A percentile compares a stretch with the other conserved stretches of the same genome.
phyloP scores from a whole-genome alignment of 768 basidiomycete species.

The Lactifluus piperatus region DNA sequence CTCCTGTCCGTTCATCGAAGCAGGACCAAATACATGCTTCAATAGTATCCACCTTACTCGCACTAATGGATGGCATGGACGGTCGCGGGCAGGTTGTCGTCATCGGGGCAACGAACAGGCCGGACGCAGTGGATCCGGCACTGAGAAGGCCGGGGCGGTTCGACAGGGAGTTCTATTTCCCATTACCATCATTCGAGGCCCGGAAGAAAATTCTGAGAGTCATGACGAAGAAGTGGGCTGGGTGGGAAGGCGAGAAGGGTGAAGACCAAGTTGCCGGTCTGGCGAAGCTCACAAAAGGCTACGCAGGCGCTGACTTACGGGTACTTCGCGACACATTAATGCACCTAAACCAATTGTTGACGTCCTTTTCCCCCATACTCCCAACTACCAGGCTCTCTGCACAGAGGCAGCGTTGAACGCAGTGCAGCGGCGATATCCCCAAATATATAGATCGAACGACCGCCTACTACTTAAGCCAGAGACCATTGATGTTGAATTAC shows the following conservation, averaged over 20 bases:
- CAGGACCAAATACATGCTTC: slow-evolving; percentile 99
- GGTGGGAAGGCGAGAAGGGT: slow-evolving; percentile 53
- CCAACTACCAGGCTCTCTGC: slow-evolving; percentile 67
- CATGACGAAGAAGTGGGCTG: slow-evolving; percentile 85
- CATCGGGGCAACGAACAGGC: slow-evolving; percentile 95
- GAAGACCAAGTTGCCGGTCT: slow-evolving; percentile 51
- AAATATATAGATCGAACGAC: slow-evolving; percentile 90
- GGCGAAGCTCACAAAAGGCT: slow-evolving; percentile 90
- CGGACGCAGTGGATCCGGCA: slow-evolving; percentile 97
- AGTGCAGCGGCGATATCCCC: slow-evolving; percentile 91
- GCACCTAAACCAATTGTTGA: slow-evolving; percentile 11
- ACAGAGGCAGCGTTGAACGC: slow-evolving; percentile 97
- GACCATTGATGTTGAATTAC: slow-evolving; percentile 71
- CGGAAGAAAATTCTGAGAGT: slow-evolving; percentile 83
- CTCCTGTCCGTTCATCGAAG: slow-evolving; percentile 95
- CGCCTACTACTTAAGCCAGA: slow-evolving; percentile 78
- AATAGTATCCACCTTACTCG: slow-evolving; percentile 90
- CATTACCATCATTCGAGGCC: slow-evolving; percentile 75
- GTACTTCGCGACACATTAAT: slow-evolving; percentile 37
- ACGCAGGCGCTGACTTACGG: slow-evolving; percentile 93
- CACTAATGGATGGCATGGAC: slow-evolving; percentile 99
- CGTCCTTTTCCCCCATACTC: slow-evolving; percentile 21
- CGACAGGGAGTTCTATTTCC: slow-evolving; percentile 97
- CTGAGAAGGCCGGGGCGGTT: slow-evolving; percentile 90
- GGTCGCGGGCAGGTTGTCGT: slow-evolving; percentile 95